These are phyloP conservation scores for Linum usitatissimum DNA, from an alignment of 345 rosid species.

Conservation along the genomic window DNA sequence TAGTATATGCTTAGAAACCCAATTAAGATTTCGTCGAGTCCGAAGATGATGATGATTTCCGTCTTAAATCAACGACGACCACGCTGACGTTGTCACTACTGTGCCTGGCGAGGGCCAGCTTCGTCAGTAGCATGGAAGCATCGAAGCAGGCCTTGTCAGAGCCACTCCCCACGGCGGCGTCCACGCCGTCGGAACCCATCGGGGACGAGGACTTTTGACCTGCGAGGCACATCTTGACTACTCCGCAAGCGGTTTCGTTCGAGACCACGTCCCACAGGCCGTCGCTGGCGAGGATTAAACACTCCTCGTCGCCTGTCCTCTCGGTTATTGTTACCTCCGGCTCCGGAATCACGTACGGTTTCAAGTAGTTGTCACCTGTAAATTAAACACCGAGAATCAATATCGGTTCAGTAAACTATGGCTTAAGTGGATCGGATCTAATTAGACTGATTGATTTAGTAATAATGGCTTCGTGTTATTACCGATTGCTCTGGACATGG, in stretches of 20 bases:
- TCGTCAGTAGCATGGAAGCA: constrained; percentile 69
- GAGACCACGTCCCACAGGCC: constrained; percentile 95
- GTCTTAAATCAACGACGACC: constrained; percentile 69
- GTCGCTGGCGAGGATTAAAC: constrained; percentile 68
- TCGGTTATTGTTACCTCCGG: constrained; percentile 69
- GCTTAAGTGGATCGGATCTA: no score
- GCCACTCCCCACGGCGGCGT: constrained; percentile 16
- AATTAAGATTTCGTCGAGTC: no score
- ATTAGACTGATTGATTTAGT: not conserved
- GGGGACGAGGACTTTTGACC: constrained; percentile 22
- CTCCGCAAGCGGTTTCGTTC: constrained; percentile 62
- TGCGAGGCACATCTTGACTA: constrained; percentile 53
- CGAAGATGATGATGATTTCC: not conserved
- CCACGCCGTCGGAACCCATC: constrained; percentile 16
- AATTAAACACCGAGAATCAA: no score
- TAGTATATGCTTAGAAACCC: not conserved
- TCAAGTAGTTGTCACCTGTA: constrained; percentile 73
- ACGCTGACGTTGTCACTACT: constrained; percentile 80
- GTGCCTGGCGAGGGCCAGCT: constrained; percentile 66
- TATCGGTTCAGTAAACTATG: no score
- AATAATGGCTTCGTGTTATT: not conserved
- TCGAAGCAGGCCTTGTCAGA: constrained; percentile 63
- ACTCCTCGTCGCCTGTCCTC: constrained; percentile 63
- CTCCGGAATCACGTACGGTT: constrained; percentile 73
- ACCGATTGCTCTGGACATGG: constrained; percentile 91